phyloP scores from a whole-genome alignment of 495 filamentous ascomycete genomes.

The Penicillium lividum region DNA sequence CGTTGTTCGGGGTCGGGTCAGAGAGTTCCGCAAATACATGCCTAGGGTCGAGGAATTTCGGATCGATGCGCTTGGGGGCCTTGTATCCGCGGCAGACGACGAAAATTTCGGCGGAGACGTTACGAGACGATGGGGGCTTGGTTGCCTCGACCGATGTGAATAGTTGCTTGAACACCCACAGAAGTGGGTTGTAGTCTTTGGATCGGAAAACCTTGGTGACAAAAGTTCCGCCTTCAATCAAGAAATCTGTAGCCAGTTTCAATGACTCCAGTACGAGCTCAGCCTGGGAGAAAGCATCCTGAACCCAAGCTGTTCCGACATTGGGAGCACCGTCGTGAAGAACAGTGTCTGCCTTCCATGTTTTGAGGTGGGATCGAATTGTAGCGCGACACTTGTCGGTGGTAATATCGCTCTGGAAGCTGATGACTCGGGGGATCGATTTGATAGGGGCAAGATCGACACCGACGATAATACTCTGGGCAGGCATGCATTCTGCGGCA shows the following conservation, averaged over 20 bases:
- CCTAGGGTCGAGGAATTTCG: slow-evolving; percentile 85
- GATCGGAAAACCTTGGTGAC: slow-evolving; percentile 97
- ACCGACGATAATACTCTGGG: slow-evolving; percentile 85
- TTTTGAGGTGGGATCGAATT: slow-evolving; percentile 86
- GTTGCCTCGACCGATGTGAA: slow-evolving; percentile 95
- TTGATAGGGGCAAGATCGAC: slow-evolving; percentile 97
- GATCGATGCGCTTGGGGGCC: slow-evolving; percentile 89
- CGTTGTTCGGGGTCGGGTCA: slow-evolving; percentile 87
- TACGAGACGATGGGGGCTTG: slow-evolving; percentile 93
- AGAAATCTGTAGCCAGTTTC: slow-evolving; percentile 91
- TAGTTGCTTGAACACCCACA: slow-evolving; percentile 98
- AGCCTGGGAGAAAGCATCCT: slow-evolving; percentile 97
- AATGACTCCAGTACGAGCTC: slow-evolving; percentile 90
- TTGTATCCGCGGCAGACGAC: slow-evolving; percentile 94
- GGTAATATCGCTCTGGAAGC: slow-evolving; percentile 97
- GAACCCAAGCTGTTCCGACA: slow-evolving; percentile 96
- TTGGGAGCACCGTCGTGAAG: slow-evolving; percentile 98
- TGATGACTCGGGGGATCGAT: slow-evolving; percentile 86
- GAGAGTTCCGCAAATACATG: slow-evolving; percentile 94
- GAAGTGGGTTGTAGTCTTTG: slow-evolving; percentile 94
- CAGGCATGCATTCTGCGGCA: slow-evolving; percentile 90
- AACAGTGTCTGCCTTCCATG: slow-evolving; percentile 97
- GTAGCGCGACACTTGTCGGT: slow-evolving; percentile 96
- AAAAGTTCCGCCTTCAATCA: slow-evolving; percentile 87
- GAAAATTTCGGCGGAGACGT: slow-evolving; percentile 97